A percentile compares a stretch with the other conserved stretches of the same genome.
Conservation (phyloP, 2,329 filamentous ascomycete genomes). For the Purpureocillium lavendulum region DNA sequence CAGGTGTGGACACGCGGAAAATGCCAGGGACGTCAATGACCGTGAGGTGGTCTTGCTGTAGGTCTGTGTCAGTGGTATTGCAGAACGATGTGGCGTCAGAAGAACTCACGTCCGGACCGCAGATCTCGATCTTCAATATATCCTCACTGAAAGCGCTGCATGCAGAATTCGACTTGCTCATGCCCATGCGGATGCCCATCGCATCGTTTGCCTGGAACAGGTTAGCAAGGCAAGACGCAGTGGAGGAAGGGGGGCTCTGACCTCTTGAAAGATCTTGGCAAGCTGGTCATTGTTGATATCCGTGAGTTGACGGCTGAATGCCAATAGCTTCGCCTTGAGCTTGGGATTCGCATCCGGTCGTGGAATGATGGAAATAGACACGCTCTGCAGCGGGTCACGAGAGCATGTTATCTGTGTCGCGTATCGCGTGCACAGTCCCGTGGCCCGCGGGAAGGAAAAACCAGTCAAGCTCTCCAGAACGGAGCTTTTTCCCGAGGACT, state of each 20-base stretch:
- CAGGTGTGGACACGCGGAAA: slow-evolving; percentile 29
- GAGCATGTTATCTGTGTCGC: slow-evolving; percentile 25
- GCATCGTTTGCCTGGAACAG: slow-evolving; percentile 25
- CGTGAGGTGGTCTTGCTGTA: slow-evolving; percentile 34
- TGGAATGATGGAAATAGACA: slow-evolving; percentile 31
- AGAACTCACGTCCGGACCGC: slow-evolving; percentile 27
- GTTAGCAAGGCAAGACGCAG: not conserved
- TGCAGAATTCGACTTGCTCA: slow-evolving; percentile 7
- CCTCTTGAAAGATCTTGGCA: slow-evolving; percentile 29
- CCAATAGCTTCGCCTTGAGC: slow-evolving; percentile 5
- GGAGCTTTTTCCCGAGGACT: slow-evolving; percentile 80
- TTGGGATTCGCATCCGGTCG: slow-evolving; percentile 8
- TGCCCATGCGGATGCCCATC: slow-evolving; percentile 32
- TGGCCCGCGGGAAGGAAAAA: slow-evolving; percentile 35
- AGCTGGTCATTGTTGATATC: slow-evolving; percentile 21
- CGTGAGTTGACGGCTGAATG: slow-evolving; percentile 17
- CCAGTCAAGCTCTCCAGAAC: slow-evolving; percentile 60
- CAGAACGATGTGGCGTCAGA: too few species aligned
- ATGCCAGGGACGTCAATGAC: slow-evolving; percentile 48
- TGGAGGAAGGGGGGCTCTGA: slow-evolving; percentile 11
- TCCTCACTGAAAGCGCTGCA: slow-evolving; percentile 36
- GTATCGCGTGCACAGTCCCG: slow-evolving; percentile 38
- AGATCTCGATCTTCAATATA: slow-evolving; percentile 29
- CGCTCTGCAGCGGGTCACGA: slow-evolving; percentile 22
- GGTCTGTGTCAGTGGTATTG: too few species aligned